Base-by-base conservation (phyloP, 2,329 filamentous ascomycete genomes). In the Macrophomina pseudophaseolina region DNA sequence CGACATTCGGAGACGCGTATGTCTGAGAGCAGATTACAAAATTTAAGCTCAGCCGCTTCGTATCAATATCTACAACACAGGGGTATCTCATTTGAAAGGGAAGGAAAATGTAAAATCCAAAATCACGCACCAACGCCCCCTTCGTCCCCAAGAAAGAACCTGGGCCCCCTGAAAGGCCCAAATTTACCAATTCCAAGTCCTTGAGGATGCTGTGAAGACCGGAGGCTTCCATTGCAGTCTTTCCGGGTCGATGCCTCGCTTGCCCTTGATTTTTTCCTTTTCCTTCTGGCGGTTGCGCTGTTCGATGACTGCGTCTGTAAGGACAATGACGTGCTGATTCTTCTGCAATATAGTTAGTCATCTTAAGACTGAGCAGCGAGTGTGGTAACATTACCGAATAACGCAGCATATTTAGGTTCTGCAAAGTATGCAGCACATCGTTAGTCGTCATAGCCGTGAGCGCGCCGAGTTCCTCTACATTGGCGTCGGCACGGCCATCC, bases 181-280 rank as follows among this genome's bases (percentile, higher is more conserved):
- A 16, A 30, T 59, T 75, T 74, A 97, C 94, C 94, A 98, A 68
- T 94, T 96, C 95, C 95, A 98, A 12, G 94, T 98, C 72, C 94
- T 86, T 71, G 88, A 92, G 14, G 91, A 92, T 0, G 94, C 94
- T 32, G 91, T 94, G 75, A 98, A 98, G 0, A 97, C 91, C 0
- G 95, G 95, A 11, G 95, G 94, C 79, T 97, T 98, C 95, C 95
- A 99, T 74, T 93, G 90, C 66, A 99, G 88, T 73, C 87, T 86
- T 23, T 88, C 86, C 0, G 94, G 85, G 68, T 97, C 91, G 70
- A 99, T 94, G 52, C 86, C 81, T 65, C 91, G 86, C 78, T 90
- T 90, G 67, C 90, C 88, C 80, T 96, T 97, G 64, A 87, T 76
- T 80, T 91, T 93, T 71, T 91, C 88, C 80, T 93, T 96, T 72